Percentiles rank a stretch among this genome's conserved stretches.
Conservation (phyloP, 2,329 filamentous ascomycete species). For the Proliferodiscus dingleyae region DNA sequence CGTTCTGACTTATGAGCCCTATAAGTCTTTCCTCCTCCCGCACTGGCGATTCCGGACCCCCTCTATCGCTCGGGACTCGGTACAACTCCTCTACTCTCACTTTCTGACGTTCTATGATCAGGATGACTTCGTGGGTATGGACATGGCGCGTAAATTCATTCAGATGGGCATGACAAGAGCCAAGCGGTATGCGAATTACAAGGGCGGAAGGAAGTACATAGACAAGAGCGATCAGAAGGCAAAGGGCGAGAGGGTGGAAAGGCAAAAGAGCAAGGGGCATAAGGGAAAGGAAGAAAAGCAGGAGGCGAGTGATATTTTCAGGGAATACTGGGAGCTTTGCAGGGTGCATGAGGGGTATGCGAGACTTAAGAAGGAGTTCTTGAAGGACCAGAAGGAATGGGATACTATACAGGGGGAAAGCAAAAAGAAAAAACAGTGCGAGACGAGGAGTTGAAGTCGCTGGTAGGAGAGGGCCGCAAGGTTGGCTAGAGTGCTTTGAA, state of each 20-base stretch:
- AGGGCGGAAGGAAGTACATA: conserved; percentile 50
- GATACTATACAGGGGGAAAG: conserved; percentile 2
- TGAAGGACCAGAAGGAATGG: conserved; percentile 38
- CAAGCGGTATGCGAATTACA: conserved; percentile 53
- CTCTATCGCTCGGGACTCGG: conserved; percentile 46
- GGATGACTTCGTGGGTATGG: conserved; percentile 58
- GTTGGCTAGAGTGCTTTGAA: neutral
- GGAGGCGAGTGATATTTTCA: conserved; percentile 31
- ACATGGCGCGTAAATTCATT: conserved; percentile 60
- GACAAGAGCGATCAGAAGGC: conserved; percentile 24
- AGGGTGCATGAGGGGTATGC: conserved; percentile 40
- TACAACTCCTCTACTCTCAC: conserved; percentile 41
- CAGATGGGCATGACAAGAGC: conserved; percentile 63
- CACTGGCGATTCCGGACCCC: conserved; percentile 55
- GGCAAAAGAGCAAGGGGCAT: conserved; percentile 37
- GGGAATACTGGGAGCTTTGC: conserved; percentile 44
- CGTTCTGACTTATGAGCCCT: conserved; percentile 58
- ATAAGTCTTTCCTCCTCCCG: conserved; percentile 55
- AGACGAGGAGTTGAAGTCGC: neutral
- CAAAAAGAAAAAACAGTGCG: conserved; percentile 6
- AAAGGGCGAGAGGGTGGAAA: conserved; percentile 31
- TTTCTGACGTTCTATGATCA: conserved; percentile 48
- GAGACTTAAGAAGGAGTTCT: conserved; percentile 40
- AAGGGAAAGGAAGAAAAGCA: too few species aligned
- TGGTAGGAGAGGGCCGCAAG: conserved; percentile 8